Conservation (phyloP, 2,329 filamentous ascomycete genomes). For the Exophiala aquamarina region DNA sequence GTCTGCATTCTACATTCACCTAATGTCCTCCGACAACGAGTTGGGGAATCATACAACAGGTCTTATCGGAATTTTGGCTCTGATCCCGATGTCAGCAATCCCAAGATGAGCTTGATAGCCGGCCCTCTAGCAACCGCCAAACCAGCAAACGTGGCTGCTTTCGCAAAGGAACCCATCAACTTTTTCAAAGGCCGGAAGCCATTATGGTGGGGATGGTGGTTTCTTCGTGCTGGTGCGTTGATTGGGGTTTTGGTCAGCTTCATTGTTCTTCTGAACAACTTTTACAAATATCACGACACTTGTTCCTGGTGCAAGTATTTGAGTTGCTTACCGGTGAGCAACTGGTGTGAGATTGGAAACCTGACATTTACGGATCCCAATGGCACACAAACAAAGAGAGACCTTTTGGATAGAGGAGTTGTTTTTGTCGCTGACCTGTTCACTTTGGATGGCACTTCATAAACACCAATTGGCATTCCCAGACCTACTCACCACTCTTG, state of each 20-base stretch:
- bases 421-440: conserved; percentile 4
- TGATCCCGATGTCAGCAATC: conserved; percentile 14
- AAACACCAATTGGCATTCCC: too few species aligned
- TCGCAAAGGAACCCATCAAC: conserved; percentile 54
- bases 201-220: conserved; percentile 97
- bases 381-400: conserved; percentile 4
- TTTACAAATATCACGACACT: conserved; percentile 74
- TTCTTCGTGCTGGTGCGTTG: conserved; percentile 75
- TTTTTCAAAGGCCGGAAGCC: conserved; percentile 94
- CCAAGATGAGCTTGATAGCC: conserved; percentile 16
- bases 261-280: conserved; percentile 83
- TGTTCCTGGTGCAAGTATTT: conserved; percentile 96
- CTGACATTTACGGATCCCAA: conserved; percentile 29
- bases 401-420: conserved; percentile 6
- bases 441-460: not conserved
- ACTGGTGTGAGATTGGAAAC: conserved; percentile 44
- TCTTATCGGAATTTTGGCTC: conserved; percentile 25
- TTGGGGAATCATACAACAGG: conserved; percentile 55
- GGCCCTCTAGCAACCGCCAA: conserved; percentile 46
- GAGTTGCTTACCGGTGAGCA: conserved; percentile 69
- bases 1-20: conserved; percentile 88
- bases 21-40: conserved; percentile 71
- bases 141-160: conserved; percentile 49
- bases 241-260: conserved; percentile 82
- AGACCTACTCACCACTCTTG: too few species aligned